Conservation (phyloP, 2,329 filamentous ascomycete genomes). For the Pseudocercospora crystallina region DNA sequence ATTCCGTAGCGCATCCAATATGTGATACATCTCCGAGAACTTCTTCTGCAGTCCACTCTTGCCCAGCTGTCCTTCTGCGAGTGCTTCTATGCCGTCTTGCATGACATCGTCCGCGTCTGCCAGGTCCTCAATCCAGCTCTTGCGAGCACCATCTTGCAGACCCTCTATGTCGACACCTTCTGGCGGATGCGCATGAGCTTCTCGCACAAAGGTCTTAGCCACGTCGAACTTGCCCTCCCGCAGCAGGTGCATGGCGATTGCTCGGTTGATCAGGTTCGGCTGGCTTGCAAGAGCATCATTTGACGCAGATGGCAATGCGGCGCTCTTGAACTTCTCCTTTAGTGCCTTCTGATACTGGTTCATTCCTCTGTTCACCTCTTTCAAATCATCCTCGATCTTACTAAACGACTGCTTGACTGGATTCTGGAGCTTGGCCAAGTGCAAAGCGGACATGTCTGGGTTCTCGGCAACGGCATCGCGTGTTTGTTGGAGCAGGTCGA, state of each 20-base stretch:
- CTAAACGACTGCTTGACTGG: constrained; percentile 81
- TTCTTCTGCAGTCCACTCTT: constrained; percentile 65
- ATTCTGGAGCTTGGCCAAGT: constrained; percentile 80
- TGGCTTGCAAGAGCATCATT: constrained; percentile 78
- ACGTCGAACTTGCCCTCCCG: constrained; percentile 92
- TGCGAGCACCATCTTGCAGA: constrained; percentile 12
- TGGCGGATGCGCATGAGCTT: constrained; percentile 41
- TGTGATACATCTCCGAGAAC: constrained; percentile 88
- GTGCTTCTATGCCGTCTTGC: constrained; percentile 19
- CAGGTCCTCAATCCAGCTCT: constrained; percentile 25
- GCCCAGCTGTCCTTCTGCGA: constrained; percentile 15
- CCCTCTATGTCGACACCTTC: constrained; percentile 9
- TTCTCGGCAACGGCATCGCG: constrained; percentile 72
- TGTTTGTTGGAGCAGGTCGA: constrained; percentile 72
- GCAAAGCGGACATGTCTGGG: constrained; percentile 68
- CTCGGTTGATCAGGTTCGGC: constrained; percentile 78
- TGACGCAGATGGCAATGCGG: constrained; percentile 70
- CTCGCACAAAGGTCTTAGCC: constrained; percentile 78
- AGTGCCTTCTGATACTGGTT: constrained; percentile 82
- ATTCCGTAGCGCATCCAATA: constrained; percentile 73
- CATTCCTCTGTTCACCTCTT: constrained; percentile 77
- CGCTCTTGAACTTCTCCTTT: constrained; percentile 73
- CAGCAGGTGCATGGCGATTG: constrained; percentile 93
- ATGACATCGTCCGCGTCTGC: constrained; percentile 23
- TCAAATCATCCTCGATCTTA: constrained; percentile 74